Evolutionary conservation across 495 filamentous ascomycete species (phyloP), one percentile per base, ranked within the genome.

Genomic region (Pseudomonodictys pantanalensis): DNA sequence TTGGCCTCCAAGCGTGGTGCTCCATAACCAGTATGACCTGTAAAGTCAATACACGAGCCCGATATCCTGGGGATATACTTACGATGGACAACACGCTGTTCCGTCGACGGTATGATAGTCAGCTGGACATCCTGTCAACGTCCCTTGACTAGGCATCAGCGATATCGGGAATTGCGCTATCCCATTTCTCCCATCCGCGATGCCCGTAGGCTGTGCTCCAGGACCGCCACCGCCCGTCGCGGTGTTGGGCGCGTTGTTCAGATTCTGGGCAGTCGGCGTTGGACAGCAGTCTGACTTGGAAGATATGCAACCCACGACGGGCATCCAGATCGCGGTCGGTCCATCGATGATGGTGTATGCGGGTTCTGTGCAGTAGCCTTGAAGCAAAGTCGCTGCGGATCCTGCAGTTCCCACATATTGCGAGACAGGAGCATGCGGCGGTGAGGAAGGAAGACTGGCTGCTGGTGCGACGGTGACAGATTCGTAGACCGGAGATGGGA

Each of bases 71-170:
- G n/a, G n/a, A n/a, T n/a, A n/a, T n/a, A 42, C 55, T 58, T 42
- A 58, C 55, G 55, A 58, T 41, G 55, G 56, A 38, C 56, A 60
- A 35, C 56, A 60, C 11, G 46, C 56, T 17, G 56, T 60, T 45
- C 35, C 35, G 8, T 48, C 56, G 17, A 60, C 56, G 10, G 56
- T 60, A 38, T 60, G 56, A 25, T 60, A 60, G 28, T 60, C 56
- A 12, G 52, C 20, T 6, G 56, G 56, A 32, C 56, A 60, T 1
- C 56, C 56, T 3, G 38, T 52, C 23, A 60, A n/a, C 1, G 48
- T 45, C 15, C 38, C 46, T 38, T 60, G 56, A 22, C 22, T 33
- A 1, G 56, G 56, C 15, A 60, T 44, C 8, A 11, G n/a, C 2
- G 33, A 44, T 3, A 42, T 52, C 12, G 56, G 56, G 24, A 60